These are phyloP conservation scores for Hemileccinum rubropunctum DNA, from an alignment of 768 basidiomycete species.

Conservation along the genomic window DNA sequence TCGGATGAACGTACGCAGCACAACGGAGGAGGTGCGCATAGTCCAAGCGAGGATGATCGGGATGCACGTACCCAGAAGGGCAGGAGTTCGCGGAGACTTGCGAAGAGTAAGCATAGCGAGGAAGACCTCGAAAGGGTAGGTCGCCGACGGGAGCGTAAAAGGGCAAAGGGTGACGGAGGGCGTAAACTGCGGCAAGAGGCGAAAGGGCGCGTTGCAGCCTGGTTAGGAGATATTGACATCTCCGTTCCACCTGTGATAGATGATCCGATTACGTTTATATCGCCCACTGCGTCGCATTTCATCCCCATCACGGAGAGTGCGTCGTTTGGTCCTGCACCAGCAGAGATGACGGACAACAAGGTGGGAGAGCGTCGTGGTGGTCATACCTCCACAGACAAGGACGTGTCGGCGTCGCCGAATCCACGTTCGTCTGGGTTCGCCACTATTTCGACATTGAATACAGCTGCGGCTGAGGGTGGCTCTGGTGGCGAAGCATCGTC, in stretches of 20 bases:
- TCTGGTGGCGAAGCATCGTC: constrained; percentile 5
- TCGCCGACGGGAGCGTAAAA: constrained; percentile 27
- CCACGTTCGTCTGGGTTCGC: constrained; percentile 78
- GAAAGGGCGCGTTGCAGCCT: constrained; percentile 74
- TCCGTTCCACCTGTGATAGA: constrained; percentile 49
- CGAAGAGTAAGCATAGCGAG: constrained; percentile 25
- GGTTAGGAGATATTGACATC: constrained; percentile 67
- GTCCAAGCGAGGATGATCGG: constrained; percentile 31
- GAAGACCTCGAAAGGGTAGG: constrained; percentile 26
- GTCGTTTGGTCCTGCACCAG: constrained; percentile 16
- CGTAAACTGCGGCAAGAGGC: constrained; percentile 43
- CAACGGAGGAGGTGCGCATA: constrained; percentile 20
- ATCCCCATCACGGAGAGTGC: constrained; percentile 24
- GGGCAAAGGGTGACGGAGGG: constrained; percentile 36
- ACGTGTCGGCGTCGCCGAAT: constrained; percentile 48
- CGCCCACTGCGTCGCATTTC: constrained; percentile 29
- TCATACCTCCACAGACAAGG: constrained; percentile 10
- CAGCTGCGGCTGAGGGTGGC: neutral
- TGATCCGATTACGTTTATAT: constrained; percentile 32
- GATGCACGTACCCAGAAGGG: constrained; percentile 31
- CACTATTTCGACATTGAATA: constrained; percentile 55
- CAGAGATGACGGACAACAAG: constrained; percentile 7
- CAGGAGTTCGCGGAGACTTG: constrained; percentile 18
- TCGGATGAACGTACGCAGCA: constrained; percentile 34
- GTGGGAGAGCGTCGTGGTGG: constrained; percentile 5